A percentile compares a stretch with the other conserved stretches of the same genome.
These are phyloP conservation scores for Chaetomiaceae sp. DNA, from an alignment of 2,329 filamentous ascomycete species.

Conservation along the genomic window DNA sequence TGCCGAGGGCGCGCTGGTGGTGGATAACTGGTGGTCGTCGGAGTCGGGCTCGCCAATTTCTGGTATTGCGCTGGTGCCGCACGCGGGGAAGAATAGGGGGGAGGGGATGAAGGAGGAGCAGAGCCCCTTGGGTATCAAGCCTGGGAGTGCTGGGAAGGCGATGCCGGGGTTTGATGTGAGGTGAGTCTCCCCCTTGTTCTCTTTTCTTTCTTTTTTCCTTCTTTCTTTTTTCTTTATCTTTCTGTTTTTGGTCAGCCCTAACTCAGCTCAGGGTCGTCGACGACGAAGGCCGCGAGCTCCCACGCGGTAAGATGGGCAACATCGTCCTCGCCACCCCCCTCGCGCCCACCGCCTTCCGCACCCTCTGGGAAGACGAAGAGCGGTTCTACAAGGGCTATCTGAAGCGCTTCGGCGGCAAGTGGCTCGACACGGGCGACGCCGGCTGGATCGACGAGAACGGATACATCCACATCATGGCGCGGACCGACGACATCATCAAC, in stretches of 20 bases:
- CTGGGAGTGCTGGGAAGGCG: slow-evolving; percentile 83
- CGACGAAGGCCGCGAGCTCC: slow-evolving; percentile 68
- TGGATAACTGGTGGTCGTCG: slow-evolving; percentile 61
- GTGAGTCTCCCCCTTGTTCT: background rate
- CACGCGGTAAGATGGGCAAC: slow-evolving; percentile 78
- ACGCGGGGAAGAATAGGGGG: slow-evolving; percentile 52
- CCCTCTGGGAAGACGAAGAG: slow-evolving; percentile 79
- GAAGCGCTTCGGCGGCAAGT: slow-evolving; percentile 73
- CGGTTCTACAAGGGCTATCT: slow-evolving; percentile 83
- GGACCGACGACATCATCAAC: slow-evolving; percentile 83
- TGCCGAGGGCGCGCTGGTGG: slow-evolving; percentile 55
- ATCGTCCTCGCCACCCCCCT: slow-evolving; percentile 81
- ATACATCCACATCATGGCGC: slow-evolving; percentile 61
- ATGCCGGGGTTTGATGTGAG: slow-evolving; percentile 87
- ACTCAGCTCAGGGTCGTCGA: slow-evolving; percentile 58
- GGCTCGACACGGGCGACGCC: slow-evolving; percentile 88
- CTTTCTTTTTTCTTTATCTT: too few relatives aligned
- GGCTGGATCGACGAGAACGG: slow-evolving; percentile 77
- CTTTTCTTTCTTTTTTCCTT: too few relatives aligned
- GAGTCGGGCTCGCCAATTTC: slow-evolving; percentile 57
- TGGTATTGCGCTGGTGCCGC: slow-evolving; percentile 51
- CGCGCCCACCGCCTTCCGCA: slow-evolving; percentile 80
- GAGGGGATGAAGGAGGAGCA: slow-evolving; percentile 36
- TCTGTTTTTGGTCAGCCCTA: background rate
- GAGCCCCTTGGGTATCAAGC: slow-evolving; percentile 59